Base-by-base conservation (phyloP, 2,329 filamentous ascomycete genomes). In the Alternaria brassicicola region DNA sequence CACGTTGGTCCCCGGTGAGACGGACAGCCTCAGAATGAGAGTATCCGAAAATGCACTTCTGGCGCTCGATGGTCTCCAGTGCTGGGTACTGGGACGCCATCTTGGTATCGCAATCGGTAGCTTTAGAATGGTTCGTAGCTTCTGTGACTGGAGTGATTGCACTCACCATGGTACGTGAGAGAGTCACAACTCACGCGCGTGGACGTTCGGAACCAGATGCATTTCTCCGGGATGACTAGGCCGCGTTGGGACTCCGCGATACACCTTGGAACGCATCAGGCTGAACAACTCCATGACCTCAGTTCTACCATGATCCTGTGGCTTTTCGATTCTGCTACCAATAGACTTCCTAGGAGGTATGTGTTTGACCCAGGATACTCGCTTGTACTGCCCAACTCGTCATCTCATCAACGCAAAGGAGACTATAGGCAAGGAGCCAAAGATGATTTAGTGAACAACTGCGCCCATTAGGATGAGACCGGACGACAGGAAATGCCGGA, bases 31-130 rank as follows among this genome's bases (percentile, higher is more conserved):
- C 73, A 41, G 71, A 55, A 15, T 60, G 26, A 3, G 64, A 61
- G 43, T 78, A 73, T 9, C 58, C 55, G 59, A 80, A 81, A 2
- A 79, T 59, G 0, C 23, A 59, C 49, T 76, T 69, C 78, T 78
- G 80, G 39, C 73, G 66, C 5, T 62, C 45, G 42, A 76, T 71
- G 0, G 68, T 73, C 7, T 66, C 64, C 2, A 46, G 28, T 35
- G 46, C 65, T 52, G 55, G 69, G 61, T 62, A 59, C 31, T 65
- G 54, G 31, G 42, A 47, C 13, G 63, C 64, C 3, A 66, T 30
- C 23, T 63, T 61, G 2, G 55, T 60, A 52, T 67, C 63, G 28
- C 28, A 30, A 17, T 3, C n/a, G 7, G 1, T 31, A 3, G 8
- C 21, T 6, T 23, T 33, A 12, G n/a, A 9, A 19, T 46, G 28